A percentile compares a stretch with the other conserved stretches of the same genome.
Conservation (phyloP, 768 basidiomycete genomes). For the Tricholoma sp. region DNA sequence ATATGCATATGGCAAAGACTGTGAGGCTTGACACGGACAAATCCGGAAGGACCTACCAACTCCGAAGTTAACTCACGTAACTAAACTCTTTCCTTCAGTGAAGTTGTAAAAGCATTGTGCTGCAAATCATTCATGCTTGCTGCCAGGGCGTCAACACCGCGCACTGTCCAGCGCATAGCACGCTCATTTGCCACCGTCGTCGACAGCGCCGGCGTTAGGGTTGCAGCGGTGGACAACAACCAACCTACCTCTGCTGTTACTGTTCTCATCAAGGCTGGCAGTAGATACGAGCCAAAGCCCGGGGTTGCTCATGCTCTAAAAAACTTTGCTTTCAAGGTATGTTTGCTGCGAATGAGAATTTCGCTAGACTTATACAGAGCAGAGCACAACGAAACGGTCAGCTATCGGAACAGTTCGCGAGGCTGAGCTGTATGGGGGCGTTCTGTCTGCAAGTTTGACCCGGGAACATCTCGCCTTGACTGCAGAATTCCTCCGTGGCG, state of each 20-base stretch:
- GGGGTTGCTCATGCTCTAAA: conserved; percentile 93
- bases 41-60: conserved; percentile 16
- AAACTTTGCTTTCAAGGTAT: conserved; percentile 98
- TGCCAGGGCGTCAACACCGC: conserved; percentile 54
- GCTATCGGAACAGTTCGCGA: conserved; percentile 88
- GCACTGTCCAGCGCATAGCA: conserved; percentile 50
- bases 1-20: too few species aligned
- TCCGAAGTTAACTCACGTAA: conserved; percentile 16
- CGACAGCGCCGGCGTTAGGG: conserved; percentile 76
- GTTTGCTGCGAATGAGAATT: conserved; percentile 14
- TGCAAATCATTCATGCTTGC: conserved; percentile 49
- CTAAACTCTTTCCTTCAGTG: conserved; percentile 21
- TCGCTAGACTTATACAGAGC: background rate
- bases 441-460: conserved; percentile 77
- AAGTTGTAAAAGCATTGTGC: conserved; percentile 8
- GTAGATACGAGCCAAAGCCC: conserved; percentile 80
- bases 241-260: conserved; percentile 85
- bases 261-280: conserved; percentile 88
- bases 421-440: conserved; percentile 89
- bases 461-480: conserved; percentile 91
- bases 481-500: conserved; percentile 91
- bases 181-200: conserved; percentile 81
- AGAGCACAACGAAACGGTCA: conserved; percentile 86
- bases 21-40: too few species aligned
- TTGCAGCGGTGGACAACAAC: conserved; percentile 78